phyloP scores from a whole-genome alignment of 163 green algal genomes.

The Chlorella variabilis region DNA sequence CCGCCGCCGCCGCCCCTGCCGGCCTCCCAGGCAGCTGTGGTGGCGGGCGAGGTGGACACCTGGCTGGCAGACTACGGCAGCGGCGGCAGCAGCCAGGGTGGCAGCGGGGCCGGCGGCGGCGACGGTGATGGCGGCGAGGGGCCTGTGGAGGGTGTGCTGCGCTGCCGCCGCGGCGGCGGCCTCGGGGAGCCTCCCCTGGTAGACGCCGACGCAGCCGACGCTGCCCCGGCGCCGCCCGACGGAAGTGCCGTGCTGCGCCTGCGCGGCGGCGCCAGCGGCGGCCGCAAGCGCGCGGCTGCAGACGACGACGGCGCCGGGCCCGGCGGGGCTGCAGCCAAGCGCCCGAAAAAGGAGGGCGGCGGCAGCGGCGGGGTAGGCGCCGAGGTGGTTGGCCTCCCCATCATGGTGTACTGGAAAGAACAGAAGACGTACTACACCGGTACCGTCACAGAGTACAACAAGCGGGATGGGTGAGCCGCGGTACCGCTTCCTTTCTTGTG shows the following conservation, averaged over 20 bases:
- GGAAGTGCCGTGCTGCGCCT: constrained; percentile 17
- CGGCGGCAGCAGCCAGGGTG: neutral
- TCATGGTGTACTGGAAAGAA: constrained; percentile 46
- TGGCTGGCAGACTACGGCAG: constrained; percentile 17
- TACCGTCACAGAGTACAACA: constrained; percentile 1
- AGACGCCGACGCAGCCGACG: neutral
- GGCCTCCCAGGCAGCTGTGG: neutral
- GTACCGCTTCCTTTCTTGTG: too few species aligned
- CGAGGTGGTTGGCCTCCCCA: constrained; percentile 18
- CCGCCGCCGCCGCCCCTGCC: neutral
- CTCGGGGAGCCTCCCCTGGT: neutral
- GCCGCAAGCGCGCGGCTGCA: constrained; percentile 9
- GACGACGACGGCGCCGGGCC: neutral
- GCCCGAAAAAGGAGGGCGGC: neutral
- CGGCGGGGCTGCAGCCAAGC: constrained; percentile 9
- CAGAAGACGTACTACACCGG: constrained; percentile 41
- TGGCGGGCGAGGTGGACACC: neutral
- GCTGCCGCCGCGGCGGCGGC: neutral
- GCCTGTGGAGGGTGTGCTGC: neutral
- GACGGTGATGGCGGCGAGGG: neutral
- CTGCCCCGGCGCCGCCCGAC: neutral
- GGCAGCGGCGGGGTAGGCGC: neutral
- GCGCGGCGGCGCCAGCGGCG: constrained; percentile 8
- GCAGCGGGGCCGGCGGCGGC: neutral
- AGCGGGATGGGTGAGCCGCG: neutral